phyloP scores from a whole-genome alignment of 192 early-diverging fungal genomes.

The Oehlia diaphana region DNA sequence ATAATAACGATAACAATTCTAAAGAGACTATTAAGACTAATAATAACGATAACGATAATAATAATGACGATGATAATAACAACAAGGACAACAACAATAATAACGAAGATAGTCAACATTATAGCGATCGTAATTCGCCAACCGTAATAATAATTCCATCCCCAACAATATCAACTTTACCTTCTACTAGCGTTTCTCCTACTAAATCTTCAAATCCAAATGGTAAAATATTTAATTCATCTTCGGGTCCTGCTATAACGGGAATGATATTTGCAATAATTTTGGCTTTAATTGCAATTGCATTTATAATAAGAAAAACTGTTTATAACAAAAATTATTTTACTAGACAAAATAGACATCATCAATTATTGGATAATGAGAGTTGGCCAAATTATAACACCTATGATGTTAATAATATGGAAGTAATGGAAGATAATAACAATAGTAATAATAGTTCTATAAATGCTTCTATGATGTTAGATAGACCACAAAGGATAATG shows the following conservation, averaged over 20 bases:
- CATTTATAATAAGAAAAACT: background rate
- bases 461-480: background rate
- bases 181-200: background rate
- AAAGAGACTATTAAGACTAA: too few species aligned
- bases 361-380: background rate
- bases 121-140: background rate
- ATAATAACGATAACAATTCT: too few species aligned
- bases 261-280: background rate
- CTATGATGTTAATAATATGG: background rate
- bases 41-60: too few species aligned
- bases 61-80: too few species aligned
- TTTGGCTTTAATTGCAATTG: background rate
- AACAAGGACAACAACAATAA: too few species aligned
- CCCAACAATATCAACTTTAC: background rate
- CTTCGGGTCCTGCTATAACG: background rate
- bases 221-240: background rate
- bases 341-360: background rate
- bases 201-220: background rate
- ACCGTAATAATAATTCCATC: background rate
- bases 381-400: background rate
- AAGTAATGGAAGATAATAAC: too few species aligned
- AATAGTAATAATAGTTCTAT: background rate
- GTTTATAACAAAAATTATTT: background rate
- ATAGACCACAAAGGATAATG: background rate
- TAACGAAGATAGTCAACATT: too few species aligned